phyloP scores from a whole-genome alignment of 805 yeast species.

The Wickerhamiella musiphila region DNA sequence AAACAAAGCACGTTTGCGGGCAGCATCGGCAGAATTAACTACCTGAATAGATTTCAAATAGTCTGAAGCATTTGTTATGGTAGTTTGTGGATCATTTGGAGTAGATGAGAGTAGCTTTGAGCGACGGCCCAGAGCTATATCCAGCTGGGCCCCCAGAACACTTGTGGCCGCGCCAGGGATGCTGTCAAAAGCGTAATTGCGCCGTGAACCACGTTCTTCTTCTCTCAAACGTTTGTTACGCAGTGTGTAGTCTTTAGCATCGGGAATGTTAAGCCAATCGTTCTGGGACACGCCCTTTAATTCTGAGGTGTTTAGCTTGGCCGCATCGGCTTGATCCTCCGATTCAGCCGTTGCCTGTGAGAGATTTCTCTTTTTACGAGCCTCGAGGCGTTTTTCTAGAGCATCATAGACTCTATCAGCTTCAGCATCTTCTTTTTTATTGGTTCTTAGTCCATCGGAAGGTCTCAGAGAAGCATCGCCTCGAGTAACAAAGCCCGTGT shows the following conservation, averaged over 20 bases:
- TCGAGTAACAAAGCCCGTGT: conserved; percentile 77
- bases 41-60: conserved; percentile 15
- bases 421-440: conserved; percentile 45
- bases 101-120: too few species aligned
- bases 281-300: conserved; percentile 41
- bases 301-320: conserved; percentile 14
- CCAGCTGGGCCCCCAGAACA: conserved; percentile 13
- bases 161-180: conserved; percentile 30
- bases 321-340: conserved; percentile 7
- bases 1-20: conserved; percentile 36
- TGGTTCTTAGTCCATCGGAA: conserved; percentile 6
- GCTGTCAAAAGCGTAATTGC: conserved; percentile 78
- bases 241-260: conserved; percentile 73
- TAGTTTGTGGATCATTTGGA: too few species aligned
- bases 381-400: conserved; percentile 37
- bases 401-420: conserved; percentile 55
- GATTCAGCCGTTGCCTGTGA: not conserved
- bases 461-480: conserved; percentile 45
- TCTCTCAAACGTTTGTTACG: conserved; percentile 56
- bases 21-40: conserved; percentile 46
- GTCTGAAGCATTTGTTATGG: too few species aligned
- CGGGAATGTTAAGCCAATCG: conserved; percentile 75
- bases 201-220: conserved; percentile 40
- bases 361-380: conserved; percentile 8
- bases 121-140: too few species aligned